A percentile compares a stretch with the other conserved stretches of the same genome.
Conservation (phyloP, 1,139 yeast genomes). For the Zygosaccharomyces pseudobailii region DNA sequence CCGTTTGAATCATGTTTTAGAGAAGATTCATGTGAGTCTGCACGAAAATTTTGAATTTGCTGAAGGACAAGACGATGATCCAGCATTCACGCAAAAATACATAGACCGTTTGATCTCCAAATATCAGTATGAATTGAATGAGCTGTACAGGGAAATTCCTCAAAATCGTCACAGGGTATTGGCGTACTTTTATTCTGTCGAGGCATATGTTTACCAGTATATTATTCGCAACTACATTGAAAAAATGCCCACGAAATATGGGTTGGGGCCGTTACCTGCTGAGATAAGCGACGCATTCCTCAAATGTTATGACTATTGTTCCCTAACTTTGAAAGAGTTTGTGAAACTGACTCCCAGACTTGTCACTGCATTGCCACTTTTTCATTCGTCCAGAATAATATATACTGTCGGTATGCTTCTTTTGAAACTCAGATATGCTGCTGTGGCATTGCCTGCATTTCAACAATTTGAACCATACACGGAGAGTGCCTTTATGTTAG, state of each 20-base stretch:
- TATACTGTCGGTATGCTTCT: slow-evolving; percentile 61
- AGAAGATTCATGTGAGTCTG: slow-evolving; percentile 54
- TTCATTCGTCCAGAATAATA: slow-evolving; percentile 58
- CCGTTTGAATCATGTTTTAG: slow-evolving; percentile 55
- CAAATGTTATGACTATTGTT: slow-evolving; percentile 53
- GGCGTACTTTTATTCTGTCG: slow-evolving; percentile 59
- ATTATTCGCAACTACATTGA: slow-evolving; percentile 17
- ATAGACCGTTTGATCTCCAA: slow-evolving; percentile 12
- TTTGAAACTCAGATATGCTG: slow-evolving; percentile 52
- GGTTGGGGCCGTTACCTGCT: slow-evolving; percentile 20
- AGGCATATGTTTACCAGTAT: slow-evolving; percentile 65
- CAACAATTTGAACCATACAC: slow-evolving; percentile 46
- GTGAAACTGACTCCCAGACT: slow-evolving; percentile 40
- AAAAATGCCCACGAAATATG: slow-evolving; percentile 9
- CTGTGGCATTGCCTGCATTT: slow-evolving; percentile 51
- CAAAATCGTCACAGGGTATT: slow-evolving; percentile 40
- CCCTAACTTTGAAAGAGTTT: slow-evolving; percentile 49
- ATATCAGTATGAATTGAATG: slow-evolving; percentile 20
- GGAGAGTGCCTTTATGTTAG: slow-evolving; percentile 41
- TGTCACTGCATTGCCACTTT: slow-evolving; percentile 56
- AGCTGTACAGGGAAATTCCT: slow-evolving; percentile 32
- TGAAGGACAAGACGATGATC: slow-evolving; percentile 19
- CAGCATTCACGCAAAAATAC: slow-evolving; percentile 18
- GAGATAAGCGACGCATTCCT: slow-evolving; percentile 40
- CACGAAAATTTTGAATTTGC: slow-evolving; percentile 31